Conservation (phyloP, 1,284 basidiomycete species). For the Coriolopsis trogii region DNA sequence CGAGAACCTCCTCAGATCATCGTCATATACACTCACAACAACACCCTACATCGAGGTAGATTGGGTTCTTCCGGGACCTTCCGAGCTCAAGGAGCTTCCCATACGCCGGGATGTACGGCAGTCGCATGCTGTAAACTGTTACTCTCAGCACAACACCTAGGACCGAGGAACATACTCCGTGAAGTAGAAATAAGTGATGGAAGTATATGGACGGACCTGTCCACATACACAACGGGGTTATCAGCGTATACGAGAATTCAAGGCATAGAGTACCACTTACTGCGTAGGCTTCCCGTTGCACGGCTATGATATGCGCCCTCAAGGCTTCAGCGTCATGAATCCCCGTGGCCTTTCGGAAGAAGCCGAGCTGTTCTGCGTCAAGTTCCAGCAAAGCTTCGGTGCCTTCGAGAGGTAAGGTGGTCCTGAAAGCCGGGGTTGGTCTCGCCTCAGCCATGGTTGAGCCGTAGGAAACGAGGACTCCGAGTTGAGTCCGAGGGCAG, state of each 20-base stretch:
- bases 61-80: slow-evolving; percentile 40
- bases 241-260: not conserved
- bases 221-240: not conserved
- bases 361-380: slow-evolving; percentile 35
- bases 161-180: not conserved
- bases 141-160: not conserved
- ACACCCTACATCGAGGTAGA: slow-evolving; percentile 49
- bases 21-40: slow-evolving; percentile 43
- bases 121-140: slow-evolving; percentile 23
- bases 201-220: slow-evolving; percentile 15
- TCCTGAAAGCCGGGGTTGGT: not conserved
- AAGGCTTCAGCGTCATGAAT: slow-evolving; percentile 43
- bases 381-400: slow-evolving; percentile 3
- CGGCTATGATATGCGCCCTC: slow-evolving; percentile 46
- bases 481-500: not conserved
- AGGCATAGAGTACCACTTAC: not conserved
- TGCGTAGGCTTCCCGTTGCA: slow-evolving; percentile 35
- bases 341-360: slow-evolving; percentile 44
- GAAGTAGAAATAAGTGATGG: slow-evolving; percentile 20
- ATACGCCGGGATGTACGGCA: slow-evolving; percentile 46
- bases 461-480: not conserved
- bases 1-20: no score
- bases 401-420: not conserved
- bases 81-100: slow-evolving; percentile 41
- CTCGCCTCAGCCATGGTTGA: no score